Evolutionary conservation across 768 basidiomycete species (phyloP).

Genomic region (Boletellus ananas): DNA sequence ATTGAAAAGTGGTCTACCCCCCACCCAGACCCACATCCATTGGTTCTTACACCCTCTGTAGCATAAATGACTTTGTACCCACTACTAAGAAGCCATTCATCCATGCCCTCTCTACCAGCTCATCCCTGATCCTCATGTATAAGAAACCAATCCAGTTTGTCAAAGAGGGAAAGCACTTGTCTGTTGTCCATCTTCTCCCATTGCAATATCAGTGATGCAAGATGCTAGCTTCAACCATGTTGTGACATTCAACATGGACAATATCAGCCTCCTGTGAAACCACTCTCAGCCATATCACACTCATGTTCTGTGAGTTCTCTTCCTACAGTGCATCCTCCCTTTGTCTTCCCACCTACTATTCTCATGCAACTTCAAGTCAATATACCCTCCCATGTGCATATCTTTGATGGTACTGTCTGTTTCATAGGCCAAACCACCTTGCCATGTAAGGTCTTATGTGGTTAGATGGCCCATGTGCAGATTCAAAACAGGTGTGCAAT

Average conservation of each 20-base stretch:
- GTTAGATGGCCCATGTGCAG: too few species aligned
- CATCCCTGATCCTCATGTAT: slow-evolving; percentile 86
- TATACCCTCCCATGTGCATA: slow-evolving; percentile 75
- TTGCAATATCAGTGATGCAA: neutral
- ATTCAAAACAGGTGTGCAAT: too few species aligned
- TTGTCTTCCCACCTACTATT: neutral
- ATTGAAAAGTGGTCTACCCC: too few species aligned
- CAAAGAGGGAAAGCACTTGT: slow-evolving; percentile 75
- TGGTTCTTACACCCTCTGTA: too few species aligned
- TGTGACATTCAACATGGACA: slow-evolving; percentile 97
- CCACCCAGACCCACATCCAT: too few species aligned
- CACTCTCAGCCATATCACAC: slow-evolving; percentile 91
- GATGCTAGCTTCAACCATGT: too few species aligned
- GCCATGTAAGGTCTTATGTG: too few species aligned
- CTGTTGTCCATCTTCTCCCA: slow-evolving; percentile 27
- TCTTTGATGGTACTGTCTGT: too few species aligned
- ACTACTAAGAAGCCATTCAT: slow-evolving; percentile 76
- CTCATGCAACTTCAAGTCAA: slow-evolving; percentile 48
- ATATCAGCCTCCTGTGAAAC: slow-evolving; percentile 76
- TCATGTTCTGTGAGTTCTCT: slow-evolving; percentile 93
- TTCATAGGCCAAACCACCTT: too few species aligned
- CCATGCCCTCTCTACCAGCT: slow-evolving; percentile 84
- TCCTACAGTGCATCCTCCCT: slow-evolving; percentile 57
- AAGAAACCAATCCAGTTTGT: slow-evolving; percentile 73
- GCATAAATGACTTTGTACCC: slow-evolving; percentile 70